Percentiles rank a stretch among this genome's conserved stretches.
Evolutionary conservation across 495 filamentous ascomycete species (phyloP).

Genomic region (Podospora tetraspora): DNA sequence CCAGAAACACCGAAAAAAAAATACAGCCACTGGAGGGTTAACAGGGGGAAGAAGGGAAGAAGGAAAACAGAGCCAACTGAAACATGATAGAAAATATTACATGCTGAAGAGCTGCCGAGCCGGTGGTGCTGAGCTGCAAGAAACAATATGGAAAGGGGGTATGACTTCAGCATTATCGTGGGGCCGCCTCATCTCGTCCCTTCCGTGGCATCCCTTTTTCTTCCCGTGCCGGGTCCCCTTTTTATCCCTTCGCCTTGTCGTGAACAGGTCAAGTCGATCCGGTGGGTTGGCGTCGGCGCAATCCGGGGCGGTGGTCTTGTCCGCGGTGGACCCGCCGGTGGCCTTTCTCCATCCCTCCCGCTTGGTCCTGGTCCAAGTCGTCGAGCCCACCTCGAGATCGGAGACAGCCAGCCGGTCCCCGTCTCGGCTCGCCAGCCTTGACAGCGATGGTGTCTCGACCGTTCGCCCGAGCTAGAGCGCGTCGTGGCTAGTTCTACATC

Average conservation of each 20-base stretch:
- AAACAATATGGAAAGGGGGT: constrained; percentile 31
- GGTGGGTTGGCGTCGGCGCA: neutral
- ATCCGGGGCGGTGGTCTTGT: neutral
- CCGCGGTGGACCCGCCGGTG: neutral
- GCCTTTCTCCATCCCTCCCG: neutral
- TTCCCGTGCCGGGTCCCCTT: neutral
- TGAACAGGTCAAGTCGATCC: constrained; percentile 5
- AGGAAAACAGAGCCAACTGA: constrained; percentile 22
- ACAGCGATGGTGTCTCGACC: neutral
- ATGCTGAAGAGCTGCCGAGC: constrained; percentile 41
- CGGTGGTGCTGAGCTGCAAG: constrained; percentile 25
- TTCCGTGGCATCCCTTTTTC: constrained; percentile 4
- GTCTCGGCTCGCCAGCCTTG: neutral
- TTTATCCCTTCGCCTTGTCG: constrained; percentile 14
- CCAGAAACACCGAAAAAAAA: constrained; percentile 9
- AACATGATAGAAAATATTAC: constrained; percentile 43
- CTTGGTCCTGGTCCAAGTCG: constrained; percentile 6
- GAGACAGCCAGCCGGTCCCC: constrained; percentile 6
- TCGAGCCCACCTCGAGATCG: constrained; percentile 1
- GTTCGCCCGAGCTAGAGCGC: neutral
- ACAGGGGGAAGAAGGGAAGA: constrained; percentile 27
- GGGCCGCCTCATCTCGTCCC: constrained; percentile 28
- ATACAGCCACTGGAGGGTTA: constrained; percentile 13
- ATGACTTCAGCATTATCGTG: constrained; percentile 45
- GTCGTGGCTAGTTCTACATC: constrained; percentile 55